A percentile compares a stretch with the other conserved stretches of the same genome.
Evolutionary conservation across 129 eudicot genomes (phyloP).

Genomic region (Erigeron canadensis): DNA sequence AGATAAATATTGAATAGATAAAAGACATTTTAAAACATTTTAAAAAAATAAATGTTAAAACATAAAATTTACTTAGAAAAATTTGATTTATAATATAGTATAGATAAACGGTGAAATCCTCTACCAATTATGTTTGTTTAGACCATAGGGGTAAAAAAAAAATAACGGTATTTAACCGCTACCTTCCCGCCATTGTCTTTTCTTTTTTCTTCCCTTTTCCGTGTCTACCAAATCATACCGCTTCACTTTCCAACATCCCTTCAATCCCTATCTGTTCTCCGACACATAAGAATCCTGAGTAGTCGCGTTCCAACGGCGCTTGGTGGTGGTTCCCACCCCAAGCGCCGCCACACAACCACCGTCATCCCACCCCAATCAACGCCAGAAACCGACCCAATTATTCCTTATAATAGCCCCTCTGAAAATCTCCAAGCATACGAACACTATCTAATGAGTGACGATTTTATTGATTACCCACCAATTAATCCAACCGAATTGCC

Average conservation of each 20-base stretch:
- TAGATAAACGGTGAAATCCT: too few relatives aligned
- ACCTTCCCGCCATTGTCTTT: slow-evolving; percentile 21
- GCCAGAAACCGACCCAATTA: slow-evolving; percentile 21
- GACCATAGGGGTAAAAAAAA: background rate
- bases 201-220: background rate
- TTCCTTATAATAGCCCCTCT: slow-evolving; percentile 24
- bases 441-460: slow-evolving; percentile 23
- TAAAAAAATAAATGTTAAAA: too few relatives aligned
- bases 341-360: slow-evolving; percentile 42
- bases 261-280: background rate
- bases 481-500: background rate
- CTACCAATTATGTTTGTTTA: background rate
- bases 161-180: slow-evolving; percentile 25
- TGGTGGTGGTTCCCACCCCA: slow-evolving; percentile 50
- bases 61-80: too few relatives aligned
- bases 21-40: too few relatives aligned
- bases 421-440: slow-evolving; percentile 17
- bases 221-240: slow-evolving; percentile 4
- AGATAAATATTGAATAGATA: too few relatives aligned
- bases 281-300: slow-evolving; percentile 3
- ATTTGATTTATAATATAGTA: too few relatives aligned
- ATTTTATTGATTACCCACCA: background rate
- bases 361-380: slow-evolving; percentile 4
- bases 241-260: slow-evolving; percentile 7
- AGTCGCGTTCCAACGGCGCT: slow-evolving; percentile 34